A percentile compares a stretch with the other conserved stretches of the same genome.
Evolutionary conservation across 768 basidiomycete genomes (phyloP).

Genomic region (Pisolithus tinctorius): DNA sequence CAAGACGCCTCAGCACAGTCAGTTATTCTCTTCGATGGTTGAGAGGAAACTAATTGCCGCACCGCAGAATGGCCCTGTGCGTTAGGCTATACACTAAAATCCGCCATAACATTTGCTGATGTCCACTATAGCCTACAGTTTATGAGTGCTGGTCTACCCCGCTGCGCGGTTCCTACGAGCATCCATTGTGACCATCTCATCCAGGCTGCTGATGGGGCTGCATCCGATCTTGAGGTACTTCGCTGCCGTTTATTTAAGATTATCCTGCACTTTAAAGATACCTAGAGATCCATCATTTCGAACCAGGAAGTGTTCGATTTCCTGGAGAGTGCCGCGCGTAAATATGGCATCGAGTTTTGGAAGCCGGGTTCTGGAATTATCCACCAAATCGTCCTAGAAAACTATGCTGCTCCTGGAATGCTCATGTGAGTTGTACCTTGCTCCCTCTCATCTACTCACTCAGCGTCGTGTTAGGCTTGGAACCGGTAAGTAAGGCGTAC

Average conservation of each 20-base stretch:
- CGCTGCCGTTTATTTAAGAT: neutral
- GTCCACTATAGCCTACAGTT: constrained; percentile 72
- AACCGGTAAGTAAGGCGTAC: constrained; percentile 47
- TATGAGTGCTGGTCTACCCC: constrained; percentile 88
- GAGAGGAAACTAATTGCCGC: constrained; percentile 7
- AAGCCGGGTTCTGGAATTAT: constrained; percentile 86
- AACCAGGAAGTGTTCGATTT: constrained; percentile 99
- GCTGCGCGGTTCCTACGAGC: constrained; percentile 80
- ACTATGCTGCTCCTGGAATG: constrained; percentile 94
- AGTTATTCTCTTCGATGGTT: constrained; percentile 24
- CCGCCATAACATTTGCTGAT: constrained; percentile 1
- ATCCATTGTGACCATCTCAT: constrained; percentile 99
- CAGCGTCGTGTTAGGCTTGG: constrained; percentile 51
- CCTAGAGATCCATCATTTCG: constrained; percentile 71
- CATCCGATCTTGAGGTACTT: constrained; percentile 71
- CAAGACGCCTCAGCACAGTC: constrained; percentile 91
- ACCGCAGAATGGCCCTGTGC: constrained; percentile 76
- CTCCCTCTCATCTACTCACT: constrained; percentile 4
- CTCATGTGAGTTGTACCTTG: constrained; percentile 54
- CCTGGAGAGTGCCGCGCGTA: constrained; percentile 82
- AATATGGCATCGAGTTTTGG: constrained; percentile 98
- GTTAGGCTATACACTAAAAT: constrained; percentile 13
- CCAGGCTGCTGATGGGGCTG: constrained; percentile 86
- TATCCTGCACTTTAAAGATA: constrained; percentile 1
- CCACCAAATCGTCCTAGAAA: constrained; percentile 97